Percentiles rank a stretch among this genome's conserved stretches.
phyloP scores from a whole-genome alignment of 257 asterid species.

The Solanum paucissectum region DNA sequence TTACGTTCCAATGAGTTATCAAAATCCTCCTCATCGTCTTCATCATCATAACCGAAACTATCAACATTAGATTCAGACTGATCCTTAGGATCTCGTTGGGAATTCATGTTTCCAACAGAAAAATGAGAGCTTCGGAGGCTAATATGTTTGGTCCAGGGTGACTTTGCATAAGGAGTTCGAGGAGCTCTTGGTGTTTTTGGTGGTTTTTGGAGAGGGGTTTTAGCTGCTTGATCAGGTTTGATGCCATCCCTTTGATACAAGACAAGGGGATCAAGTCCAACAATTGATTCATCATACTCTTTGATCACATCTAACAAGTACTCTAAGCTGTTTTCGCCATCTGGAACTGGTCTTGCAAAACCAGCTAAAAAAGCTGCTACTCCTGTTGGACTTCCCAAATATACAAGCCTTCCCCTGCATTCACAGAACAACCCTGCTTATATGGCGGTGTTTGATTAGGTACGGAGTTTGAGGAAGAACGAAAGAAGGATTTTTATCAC shows the following conservation, averaged over 20 bases:
- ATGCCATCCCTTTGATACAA: constrained; percentile 59
- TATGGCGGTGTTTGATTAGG: neutral
- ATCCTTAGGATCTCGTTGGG: constrained; percentile 20
- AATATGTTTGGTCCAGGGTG: constrained; percentile 41
- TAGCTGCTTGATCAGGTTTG: constrained; percentile 47
- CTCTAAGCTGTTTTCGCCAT: constrained; percentile 65
- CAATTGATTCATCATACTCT: constrained; percentile 68
- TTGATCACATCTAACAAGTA: constrained; percentile 79
- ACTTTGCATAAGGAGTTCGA: constrained; percentile 24
- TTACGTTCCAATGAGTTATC: constrained; percentile 61
- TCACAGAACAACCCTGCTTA: neutral
- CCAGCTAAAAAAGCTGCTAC: constrained; percentile 44
- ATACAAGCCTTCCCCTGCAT: constrained; percentile 66
- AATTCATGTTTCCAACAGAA: constrained; percentile 27
- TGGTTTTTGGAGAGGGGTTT: constrained; percentile 42
- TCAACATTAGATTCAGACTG: neutral
- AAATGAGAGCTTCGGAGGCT: constrained; percentile 47
- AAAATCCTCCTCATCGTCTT: constrained; percentile 39
- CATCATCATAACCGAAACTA: constrained; percentile 20
- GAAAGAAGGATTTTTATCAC: neutral
- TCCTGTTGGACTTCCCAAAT: constrained; percentile 53
- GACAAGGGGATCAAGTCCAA: constrained; percentile 69
- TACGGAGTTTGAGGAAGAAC: neutral
- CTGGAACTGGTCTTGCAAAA: constrained; percentile 71
- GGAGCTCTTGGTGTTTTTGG: constrained; percentile 29